Evolutionary conservation across 345 rosid genomes (phyloP).

Genomic region (Euphorbia lathyris): DNA sequence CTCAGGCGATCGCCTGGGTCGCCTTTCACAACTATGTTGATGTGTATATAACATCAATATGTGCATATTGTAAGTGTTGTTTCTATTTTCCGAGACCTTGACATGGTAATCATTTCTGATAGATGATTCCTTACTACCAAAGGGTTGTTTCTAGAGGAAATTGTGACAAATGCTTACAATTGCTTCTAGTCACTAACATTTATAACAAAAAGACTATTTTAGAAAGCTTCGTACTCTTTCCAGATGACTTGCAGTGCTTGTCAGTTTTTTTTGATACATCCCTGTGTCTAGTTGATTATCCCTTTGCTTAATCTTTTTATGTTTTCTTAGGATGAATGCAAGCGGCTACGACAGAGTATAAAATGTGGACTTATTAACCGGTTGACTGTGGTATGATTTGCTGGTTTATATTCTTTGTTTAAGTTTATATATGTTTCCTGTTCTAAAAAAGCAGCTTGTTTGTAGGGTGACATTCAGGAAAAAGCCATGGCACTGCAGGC

Average conservation of each 20-base stretch:
- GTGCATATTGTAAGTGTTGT: neutral
- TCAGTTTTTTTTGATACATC: neutral
- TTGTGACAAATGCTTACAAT: neutral
- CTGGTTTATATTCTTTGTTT: slow-evolving; percentile 2
- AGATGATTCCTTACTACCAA: neutral
- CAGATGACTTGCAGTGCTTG: neutral
- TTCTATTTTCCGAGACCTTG: neutral
- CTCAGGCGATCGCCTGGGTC: too few relatives aligned
- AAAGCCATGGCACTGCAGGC: slow-evolving; percentile 85
- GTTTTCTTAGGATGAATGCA: slow-evolving; percentile 86
- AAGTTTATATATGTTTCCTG: slow-evolving; percentile 6
- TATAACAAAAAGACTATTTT: neutral
- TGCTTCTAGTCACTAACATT: neutral
- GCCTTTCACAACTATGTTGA: too few relatives aligned
- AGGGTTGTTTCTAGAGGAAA: neutral
- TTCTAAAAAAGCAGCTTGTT: slow-evolving; percentile 16
- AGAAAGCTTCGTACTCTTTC: neutral
- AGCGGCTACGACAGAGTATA: slow-evolving; percentile 95
- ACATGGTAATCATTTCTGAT: neutral
- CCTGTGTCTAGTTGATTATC: neutral
- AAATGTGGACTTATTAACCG: slow-evolving; percentile 88
- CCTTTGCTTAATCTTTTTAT: slow-evolving; percentile 12
- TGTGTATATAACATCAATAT: neutral
- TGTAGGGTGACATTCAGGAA: slow-evolving; percentile 92
- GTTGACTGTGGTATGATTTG: slow-evolving; percentile 74